Conservation (phyloP, 257 asterid species). For the Scutellaria galericulata region DNA sequence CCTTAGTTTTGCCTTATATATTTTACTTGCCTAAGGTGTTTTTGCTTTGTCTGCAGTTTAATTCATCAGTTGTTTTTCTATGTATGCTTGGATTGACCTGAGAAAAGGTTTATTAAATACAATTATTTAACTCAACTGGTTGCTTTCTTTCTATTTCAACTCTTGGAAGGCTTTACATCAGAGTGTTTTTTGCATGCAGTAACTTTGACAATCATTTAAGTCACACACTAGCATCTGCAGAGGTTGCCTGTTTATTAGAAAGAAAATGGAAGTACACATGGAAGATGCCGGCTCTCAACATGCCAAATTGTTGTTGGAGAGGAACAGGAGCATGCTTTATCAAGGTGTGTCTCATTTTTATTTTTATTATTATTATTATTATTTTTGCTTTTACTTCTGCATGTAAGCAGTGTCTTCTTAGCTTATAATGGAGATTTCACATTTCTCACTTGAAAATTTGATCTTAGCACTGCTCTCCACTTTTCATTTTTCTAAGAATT, state of each 20-base stretch:
- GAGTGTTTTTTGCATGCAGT: constrained; percentile 51
- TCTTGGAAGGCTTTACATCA: constrained; percentile 14
- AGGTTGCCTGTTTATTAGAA: constrained; percentile 52
- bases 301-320: constrained; percentile 75
- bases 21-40: neutral
- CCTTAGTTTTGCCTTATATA: neutral
- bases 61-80: constrained; percentile 16
- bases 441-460: constrained; percentile 12
- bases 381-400: constrained; percentile 24
- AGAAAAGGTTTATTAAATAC: neutral
- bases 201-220: constrained; percentile 67
- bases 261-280: constrained; percentile 79
- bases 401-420: constrained; percentile 10
- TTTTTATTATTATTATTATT: no score
- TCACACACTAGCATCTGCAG: constrained; percentile 56
- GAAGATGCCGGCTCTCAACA: constrained; percentile 68
- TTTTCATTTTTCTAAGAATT: neutral
- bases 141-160: constrained; percentile 28
- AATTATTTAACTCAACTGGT: neutral
- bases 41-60: neutral
- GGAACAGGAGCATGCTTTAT: constrained; percentile 77
- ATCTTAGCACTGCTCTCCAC: neutral
- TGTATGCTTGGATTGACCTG: constrained; percentile 17
- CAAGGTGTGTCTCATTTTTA: constrained; percentile 54
- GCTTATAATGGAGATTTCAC: constrained; percentile 7